Base-by-base conservation (phyloP, 2,329 filamentous ascomycete genomes). In the Chalaropsis ovoidea region DNA sequence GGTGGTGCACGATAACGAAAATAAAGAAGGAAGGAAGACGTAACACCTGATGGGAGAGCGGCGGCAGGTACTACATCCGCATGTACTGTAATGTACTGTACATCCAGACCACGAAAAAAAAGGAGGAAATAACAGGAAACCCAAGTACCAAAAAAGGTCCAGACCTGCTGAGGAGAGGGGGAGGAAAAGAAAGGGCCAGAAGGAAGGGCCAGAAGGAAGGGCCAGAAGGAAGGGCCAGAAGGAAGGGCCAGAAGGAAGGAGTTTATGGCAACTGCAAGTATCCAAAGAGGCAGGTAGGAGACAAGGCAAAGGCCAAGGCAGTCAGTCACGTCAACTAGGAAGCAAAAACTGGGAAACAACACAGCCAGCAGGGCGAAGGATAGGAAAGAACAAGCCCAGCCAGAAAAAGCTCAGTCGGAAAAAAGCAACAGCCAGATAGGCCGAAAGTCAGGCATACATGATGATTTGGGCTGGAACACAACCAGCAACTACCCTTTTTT, bases 1-100 rank as follows among this genome's bases (percentile, higher is more conserved):
- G 39, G 35, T 61, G 39, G 58, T 61, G 58, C 47, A 52, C 47
- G 47, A 52, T 52, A 52, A 52, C 47, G 47, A 52, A 52, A 52
- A 52, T 4, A 52, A 24, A 52, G 27, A 11, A 52, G 47, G 47
- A 52, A 52, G 47, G 47, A 52, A 27, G 47, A 27, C 47, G 47
- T 24, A 52, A 52, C 35, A 39, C 22, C 47, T 52, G 47, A 22
- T 52, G 47, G 35, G 47, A 52, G 27, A 52, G 10, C 47, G 22
- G 11, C 22, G 22, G 22, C 47, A 52, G 47, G 47, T 52, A 52
- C 47, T 52, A 52, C 47, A 17, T 24, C 13, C 47, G 22, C 22
- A 52, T 15, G 22, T 52, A 13, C 47, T 49, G 47, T 49, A 49
- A 52, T 15, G 22, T 52, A 13, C 13, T 22, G 45, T 49, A 52